Conservation (phyloP, 495 filamentous ascomycete species). For the Tuber aestivum region DNA sequence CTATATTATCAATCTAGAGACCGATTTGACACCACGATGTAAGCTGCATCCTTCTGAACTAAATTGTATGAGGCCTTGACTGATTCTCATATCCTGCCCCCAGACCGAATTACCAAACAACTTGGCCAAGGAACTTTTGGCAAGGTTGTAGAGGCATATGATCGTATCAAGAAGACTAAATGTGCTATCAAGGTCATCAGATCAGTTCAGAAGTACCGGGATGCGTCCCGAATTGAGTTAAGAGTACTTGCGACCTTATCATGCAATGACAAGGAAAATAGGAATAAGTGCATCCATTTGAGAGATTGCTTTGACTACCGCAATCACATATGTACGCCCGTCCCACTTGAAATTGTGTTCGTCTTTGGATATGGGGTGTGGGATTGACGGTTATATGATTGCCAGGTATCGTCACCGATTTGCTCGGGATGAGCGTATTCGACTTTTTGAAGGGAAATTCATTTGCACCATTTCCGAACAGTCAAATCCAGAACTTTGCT, state of each 20-base stretch:
- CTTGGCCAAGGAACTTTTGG: conserved; percentile 97
- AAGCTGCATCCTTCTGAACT: conserved; percentile 46
- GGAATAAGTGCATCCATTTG: conserved; percentile 94
- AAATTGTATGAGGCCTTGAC: conserved; percentile 16
- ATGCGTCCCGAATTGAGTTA: conserved; percentile 93
- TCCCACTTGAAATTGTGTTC: conserved; percentile 23
- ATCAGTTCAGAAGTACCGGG: conserved; percentile 94
- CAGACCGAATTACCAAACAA: conserved; percentile 79
- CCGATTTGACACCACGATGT: conserved; percentile 83
- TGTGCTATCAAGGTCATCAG: conserved; percentile 97
- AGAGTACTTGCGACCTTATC: conserved; percentile 84
- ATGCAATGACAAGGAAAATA: conserved; percentile 82
- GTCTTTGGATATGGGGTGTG: conserved; percentile 28
- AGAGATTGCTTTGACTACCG: conserved; percentile 96
- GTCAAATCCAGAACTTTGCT: conserved; percentile 94
- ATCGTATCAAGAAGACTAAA: conserved; percentile 64
- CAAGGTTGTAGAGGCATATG: conserved; percentile 90
- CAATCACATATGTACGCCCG: conserved; percentile 73
- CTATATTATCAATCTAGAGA: conserved; percentile 82
- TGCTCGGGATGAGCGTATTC: conserved; percentile 94
- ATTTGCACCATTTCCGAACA: conserved; percentile 98
- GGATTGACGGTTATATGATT: conserved; percentile 35
- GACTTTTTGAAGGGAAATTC: conserved; percentile 93
- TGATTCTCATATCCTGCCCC: conserved; percentile 38
- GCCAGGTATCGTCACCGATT: conserved; percentile 78